Percentiles rank a stretch among this genome's conserved stretches.
Evolutionary conservation across 2,329 filamentous ascomycete species (phyloP).

Genomic region (Epichloe aotearoae): DNA sequence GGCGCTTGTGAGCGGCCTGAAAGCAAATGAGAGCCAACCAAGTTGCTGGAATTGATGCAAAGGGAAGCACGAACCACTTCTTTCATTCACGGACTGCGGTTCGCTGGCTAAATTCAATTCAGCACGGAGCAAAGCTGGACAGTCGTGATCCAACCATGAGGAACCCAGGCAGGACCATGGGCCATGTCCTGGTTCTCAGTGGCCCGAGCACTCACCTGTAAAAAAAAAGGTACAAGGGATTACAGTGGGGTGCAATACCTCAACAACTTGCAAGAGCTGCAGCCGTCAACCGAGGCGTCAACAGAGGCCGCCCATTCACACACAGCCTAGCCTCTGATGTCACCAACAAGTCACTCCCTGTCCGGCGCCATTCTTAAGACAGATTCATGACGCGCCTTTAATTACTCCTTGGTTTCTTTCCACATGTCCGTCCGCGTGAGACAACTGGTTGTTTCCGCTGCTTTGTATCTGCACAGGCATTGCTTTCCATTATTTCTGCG

Average conservation of each 20-base stretch:
- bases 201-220: no score
- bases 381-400: slow-evolving; percentile 1
- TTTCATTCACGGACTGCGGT: no score
- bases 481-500: background rate
- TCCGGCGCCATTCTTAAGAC: background rate
- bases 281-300: background rate
- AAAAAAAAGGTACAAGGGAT: no score
- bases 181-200: no score
- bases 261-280: background rate
- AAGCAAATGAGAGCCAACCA: background rate
- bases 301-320: slow-evolving; percentile 9
- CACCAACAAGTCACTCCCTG: slow-evolving; percentile 9
- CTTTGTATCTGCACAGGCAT: background rate
- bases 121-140: no score
- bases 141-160: no score
- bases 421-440: background rate
- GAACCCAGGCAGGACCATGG: no score
- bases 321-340: slow-evolving; percentile 23
- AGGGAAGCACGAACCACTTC: background rate
- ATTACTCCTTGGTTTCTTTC: background rate
- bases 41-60: background rate
- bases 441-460: background rate
- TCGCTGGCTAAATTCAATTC: no score
- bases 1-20: background rate
- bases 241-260: no score